Percentiles rank a stretch among this genome's conserved stretches.
Conservation (phyloP, 148 eudicot species). For the Talinum fruticosum region DNA sequence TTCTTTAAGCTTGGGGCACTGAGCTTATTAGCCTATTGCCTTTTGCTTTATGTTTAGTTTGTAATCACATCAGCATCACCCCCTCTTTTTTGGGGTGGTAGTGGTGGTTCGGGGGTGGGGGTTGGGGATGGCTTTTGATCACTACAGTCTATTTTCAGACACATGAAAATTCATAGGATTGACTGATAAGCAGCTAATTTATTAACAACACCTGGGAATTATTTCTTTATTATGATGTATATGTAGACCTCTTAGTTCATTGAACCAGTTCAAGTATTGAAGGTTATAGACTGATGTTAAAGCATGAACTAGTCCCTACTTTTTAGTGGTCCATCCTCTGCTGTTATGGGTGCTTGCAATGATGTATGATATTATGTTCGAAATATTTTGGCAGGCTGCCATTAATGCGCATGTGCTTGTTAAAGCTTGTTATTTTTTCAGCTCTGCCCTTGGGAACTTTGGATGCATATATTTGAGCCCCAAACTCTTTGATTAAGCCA, state of each 20-base stretch:
- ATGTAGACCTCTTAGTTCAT: neutral
- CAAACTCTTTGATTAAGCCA: neutral
- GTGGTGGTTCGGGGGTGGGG: neutral
- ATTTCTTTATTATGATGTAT: neutral
- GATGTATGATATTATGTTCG: neutral
- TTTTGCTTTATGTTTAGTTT: neutral
- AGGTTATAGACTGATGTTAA: neutral
- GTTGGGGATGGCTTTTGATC: neutral
- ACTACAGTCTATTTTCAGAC: neutral
- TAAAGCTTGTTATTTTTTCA: neutral
- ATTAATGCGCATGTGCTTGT: neutral
- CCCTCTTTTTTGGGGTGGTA: neutral
- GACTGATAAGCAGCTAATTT: neutral
- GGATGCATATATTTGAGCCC: neutral
- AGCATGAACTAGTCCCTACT: neutral
- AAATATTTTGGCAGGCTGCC: neutral
- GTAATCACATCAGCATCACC: neutral
- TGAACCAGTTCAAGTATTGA: neutral
- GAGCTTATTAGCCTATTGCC: neutral
- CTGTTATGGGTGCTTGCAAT: neutral
- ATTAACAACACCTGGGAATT: neutral
- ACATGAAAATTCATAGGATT: neutral
- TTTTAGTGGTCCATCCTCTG: too few relatives aligned
- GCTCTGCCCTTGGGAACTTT: neutral
- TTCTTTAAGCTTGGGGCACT: neutral